These are phyloP conservation scores for Suillus discolor DNA, from an alignment of 768 basidiomycete species.

Conservation along the genomic window DNA sequence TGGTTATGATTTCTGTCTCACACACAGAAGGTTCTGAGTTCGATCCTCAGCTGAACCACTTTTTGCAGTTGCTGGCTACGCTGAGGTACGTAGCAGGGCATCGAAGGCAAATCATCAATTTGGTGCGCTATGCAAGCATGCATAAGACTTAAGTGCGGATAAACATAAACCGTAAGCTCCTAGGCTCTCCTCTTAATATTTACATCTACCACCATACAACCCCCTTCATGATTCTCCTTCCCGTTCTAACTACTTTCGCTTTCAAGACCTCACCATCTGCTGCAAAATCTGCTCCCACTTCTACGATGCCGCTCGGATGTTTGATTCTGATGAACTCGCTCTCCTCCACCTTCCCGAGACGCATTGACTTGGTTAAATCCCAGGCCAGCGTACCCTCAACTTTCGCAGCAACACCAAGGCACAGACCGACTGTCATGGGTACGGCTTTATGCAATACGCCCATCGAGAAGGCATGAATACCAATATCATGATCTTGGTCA, in stretches of 20 bases:
- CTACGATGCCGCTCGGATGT: constrained; percentile 69
- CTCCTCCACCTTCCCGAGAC: constrained; percentile 27
- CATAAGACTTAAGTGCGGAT: too few species aligned
- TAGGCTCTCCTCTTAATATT: neutral
- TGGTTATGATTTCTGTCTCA: constrained; percentile 54
- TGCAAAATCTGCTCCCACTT: constrained; percentile 61
- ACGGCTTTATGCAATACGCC: constrained; percentile 71
- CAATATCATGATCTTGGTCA: constrained; percentile 36
- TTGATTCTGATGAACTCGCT: constrained; percentile 48
- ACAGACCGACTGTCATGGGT: constrained; percentile 73
- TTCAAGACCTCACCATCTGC: constrained; percentile 49
- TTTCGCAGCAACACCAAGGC: constrained; percentile 65
- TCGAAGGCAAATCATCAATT: neutral
- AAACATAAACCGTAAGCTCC: neutral
- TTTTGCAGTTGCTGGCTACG: constrained; percentile 16
- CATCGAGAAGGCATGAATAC: constrained; percentile 68
- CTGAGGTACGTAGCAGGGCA: neutral
- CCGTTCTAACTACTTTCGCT: constrained; percentile 69
- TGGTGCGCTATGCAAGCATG: neutral
- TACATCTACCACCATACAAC: constrained; percentile 61
- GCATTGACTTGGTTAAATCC: constrained; percentile 35
- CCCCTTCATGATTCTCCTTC: constrained; percentile 72
- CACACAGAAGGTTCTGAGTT: constrained; percentile 51
- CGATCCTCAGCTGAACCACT: constrained; percentile 47
- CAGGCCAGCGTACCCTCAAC: constrained; percentile 57